A percentile compares a stretch with the other conserved stretches of the same genome.
These are phyloP conservation scores for Leishmania tarentolae DNA, from an alignment of 208 protist species.

Conservation along the genomic window DNA sequence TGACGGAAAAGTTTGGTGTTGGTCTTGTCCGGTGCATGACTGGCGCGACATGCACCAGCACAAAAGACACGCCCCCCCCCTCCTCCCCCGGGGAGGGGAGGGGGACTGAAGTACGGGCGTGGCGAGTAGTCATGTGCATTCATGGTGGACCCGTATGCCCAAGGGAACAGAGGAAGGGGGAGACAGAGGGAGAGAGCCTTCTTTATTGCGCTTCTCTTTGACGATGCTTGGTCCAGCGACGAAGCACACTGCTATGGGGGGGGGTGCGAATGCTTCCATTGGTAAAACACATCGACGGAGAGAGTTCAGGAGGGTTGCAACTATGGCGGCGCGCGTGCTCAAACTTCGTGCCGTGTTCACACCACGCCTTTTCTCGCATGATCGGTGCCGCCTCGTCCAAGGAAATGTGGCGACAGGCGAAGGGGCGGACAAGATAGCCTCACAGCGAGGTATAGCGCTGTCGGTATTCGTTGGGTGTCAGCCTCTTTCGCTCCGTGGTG, in stretches of 20 bases:
- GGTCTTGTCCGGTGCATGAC: background rate
- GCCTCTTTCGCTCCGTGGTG: conserved; percentile 6
- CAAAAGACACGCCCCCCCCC: background rate
- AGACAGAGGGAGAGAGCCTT: background rate
- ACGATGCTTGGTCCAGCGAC: background rate
- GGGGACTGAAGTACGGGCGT: background rate
- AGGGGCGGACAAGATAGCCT: background rate
- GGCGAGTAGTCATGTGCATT: background rate
- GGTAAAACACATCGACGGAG: background rate
- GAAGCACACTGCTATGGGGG: background rate
- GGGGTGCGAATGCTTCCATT: background rate
- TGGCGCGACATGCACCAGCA: background rate
- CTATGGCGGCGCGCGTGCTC: background rate
- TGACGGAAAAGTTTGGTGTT: background rate
- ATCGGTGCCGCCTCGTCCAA: background rate
- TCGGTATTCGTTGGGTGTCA: conserved; percentile 29
- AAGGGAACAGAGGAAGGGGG: background rate
- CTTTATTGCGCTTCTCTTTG: background rate
- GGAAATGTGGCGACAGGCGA: background rate
- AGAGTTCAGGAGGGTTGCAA: background rate
- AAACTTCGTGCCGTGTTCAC: background rate
- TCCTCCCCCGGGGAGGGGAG: too few species aligned
- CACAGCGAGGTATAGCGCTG: conserved; percentile 39
- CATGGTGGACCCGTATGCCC: background rate
- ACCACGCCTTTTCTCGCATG: background rate